These are phyloP conservation scores for Penicillium canescens DNA, from an alignment of 495 filamentous ascomycete species.

Conservation along the genomic window DNA sequence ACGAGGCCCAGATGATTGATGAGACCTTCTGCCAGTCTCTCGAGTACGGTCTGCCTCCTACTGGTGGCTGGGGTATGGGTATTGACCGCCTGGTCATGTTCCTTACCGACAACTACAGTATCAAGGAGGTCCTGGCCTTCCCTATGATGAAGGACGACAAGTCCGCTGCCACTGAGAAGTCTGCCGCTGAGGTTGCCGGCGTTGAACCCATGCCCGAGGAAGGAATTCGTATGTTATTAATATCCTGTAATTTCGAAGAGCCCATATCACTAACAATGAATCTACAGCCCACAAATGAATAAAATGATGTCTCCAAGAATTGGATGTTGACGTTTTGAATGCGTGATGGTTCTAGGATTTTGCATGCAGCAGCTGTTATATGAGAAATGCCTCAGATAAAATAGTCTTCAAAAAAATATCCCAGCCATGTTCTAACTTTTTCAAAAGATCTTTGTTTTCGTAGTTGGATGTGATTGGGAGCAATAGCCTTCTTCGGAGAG, in stretches of 20 bases:
- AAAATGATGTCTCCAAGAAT: slow-evolving; percentile 10
- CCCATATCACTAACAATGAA: slow-evolving; percentile 30
- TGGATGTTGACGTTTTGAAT: slow-evolving; percentile 5
- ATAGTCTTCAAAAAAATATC: slow-evolving; percentile 4
- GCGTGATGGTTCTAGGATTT: background rate
- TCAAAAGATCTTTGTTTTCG: background rate
- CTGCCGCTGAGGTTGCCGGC: slow-evolving; percentile 65
- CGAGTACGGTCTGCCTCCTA: slow-evolving; percentile 89
- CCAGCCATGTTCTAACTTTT: background rate
- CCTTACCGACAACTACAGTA: slow-evolving; percentile 90
- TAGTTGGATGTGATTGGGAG: no score
- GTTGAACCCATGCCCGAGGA: slow-evolving; percentile 65
- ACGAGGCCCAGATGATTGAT: slow-evolving; percentile 94
- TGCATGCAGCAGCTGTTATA: slow-evolving; percentile 9
- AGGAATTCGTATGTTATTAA: slow-evolving; percentile 61
- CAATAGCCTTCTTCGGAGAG: no score
- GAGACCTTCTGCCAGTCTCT: slow-evolving; percentile 87
- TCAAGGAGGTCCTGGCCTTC: slow-evolving; percentile 96
- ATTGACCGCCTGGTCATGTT: slow-evolving; percentile 98
- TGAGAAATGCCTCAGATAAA: slow-evolving; percentile 19
- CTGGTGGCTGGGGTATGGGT: slow-evolving; percentile 96
- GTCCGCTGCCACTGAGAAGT: slow-evolving; percentile 47
- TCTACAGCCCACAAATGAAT: slow-evolving; percentile 42
- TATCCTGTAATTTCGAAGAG: slow-evolving; percentile 30
- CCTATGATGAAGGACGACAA: slow-evolving; percentile 79